Base-by-base conservation (phyloP, 768 basidiomycete species). In the Rhodotorula graminis region DNA sequence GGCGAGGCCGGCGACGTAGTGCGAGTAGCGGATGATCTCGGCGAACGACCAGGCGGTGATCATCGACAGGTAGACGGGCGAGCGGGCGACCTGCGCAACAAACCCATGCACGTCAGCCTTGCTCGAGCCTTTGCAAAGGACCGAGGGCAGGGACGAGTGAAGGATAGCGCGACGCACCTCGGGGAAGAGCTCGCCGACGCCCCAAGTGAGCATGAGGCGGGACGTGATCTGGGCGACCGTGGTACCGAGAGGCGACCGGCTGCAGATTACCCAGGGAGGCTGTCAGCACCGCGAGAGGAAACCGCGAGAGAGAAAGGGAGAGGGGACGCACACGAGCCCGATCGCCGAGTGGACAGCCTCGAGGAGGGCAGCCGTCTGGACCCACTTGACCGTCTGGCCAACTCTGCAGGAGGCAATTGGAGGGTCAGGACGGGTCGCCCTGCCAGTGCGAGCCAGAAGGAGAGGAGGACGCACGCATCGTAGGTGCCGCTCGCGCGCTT, bases 11-110 rank as follows among this genome's bases (percentile, higher is more conserved):
- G 84, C 82, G 3, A 89, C 88, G 81, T 98, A 99, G 84, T 89
- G 95, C 16, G 87, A 80, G 82, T 98, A 98, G 44, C 96, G 91
- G 68, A 94, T 87, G 60, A 94, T 87, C 82, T 99, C 96, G 25
- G 93, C 91, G 63, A 88, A 72, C 0, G 91, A 89, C 96, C 96
- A 98, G 0, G 94, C 90, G 72, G 95, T 81, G 65, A 97, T 86
- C 92, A 97, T 95, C 62, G 89, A 88, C 12, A 91, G 86, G 83
- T 91, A 97, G 40, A 93, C 79, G 8, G 96, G 91, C 78, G 87
- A 88, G 8, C 83, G 79, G 14, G 74, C 87, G 89, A 40, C 90
- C 80, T 81, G 80, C 53, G 23, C 29, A 47, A 21, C 3, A 15
- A 12, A 12, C 8, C 3, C 12, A 23, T 4, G 42, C 21, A 3